Conservation (phyloP, 2,329 filamentous ascomycete species). For the Fusarium nanum region DNA sequence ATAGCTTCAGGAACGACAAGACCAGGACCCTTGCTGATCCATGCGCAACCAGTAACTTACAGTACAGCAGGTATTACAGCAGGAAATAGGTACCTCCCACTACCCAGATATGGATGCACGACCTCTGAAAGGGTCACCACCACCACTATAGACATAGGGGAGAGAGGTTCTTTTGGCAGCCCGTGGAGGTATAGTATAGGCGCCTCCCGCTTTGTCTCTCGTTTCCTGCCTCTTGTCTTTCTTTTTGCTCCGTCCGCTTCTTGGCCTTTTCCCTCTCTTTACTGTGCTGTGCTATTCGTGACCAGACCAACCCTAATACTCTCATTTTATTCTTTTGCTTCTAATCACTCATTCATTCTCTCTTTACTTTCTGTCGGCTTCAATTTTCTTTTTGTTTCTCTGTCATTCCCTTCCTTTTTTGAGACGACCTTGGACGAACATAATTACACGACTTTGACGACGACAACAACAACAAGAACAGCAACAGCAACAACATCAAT, state of each 20-base stretch:
- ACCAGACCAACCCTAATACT: constrained; percentile 34
- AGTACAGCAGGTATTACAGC: background rate
- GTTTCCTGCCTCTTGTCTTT: constrained; percentile 21
- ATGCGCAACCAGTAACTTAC: constrained; percentile 12
- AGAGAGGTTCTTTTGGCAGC: constrained; percentile 16
- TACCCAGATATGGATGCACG: background rate
- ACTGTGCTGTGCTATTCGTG: constrained; percentile 1
- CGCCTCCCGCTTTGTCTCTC: constrained; percentile 34
- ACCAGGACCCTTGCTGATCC: constrained; percentile 22
- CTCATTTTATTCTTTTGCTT: constrained; percentile 34
- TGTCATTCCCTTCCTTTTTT: constrained; percentile 11
- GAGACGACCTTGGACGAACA: constrained; percentile 35
- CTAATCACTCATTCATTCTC: constrained; percentile 10
- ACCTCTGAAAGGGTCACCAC: constrained; percentile 30
- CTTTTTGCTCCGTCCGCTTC: constrained; percentile 28
- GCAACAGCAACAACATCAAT: constrained; percentile 7
- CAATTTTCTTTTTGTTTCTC: constrained; percentile 17
- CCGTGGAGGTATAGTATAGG: constrained; percentile 33
- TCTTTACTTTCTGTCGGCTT: constrained; percentile 10
- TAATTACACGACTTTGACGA: constrained; percentile 38
- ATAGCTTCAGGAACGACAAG: constrained; percentile 15
- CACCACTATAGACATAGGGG: constrained; percentile 9
- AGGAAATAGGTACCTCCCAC: background rate
- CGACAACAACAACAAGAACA: constrained; percentile 10
- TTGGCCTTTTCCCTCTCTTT: constrained; percentile 19